Base-by-base conservation (phyloP, 2,329 filamentous ascomycete genomes). In the Neofusicoccum parvum region DNA sequence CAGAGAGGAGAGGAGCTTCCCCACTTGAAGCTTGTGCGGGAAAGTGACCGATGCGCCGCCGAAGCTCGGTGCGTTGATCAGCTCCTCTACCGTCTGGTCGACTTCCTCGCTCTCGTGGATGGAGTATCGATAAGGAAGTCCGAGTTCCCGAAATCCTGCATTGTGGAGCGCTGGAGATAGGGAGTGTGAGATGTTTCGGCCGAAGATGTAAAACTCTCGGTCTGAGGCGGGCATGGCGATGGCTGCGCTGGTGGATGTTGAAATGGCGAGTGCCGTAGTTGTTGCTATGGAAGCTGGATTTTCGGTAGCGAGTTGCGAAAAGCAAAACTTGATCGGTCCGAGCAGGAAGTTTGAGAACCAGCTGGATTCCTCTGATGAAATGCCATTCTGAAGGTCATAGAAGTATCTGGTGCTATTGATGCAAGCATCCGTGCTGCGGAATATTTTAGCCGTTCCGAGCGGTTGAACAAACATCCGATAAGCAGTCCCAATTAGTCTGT, bases 91-190 rank as follows among this genome's bases (percentile, higher is more conserved):
- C 0, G 86, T 86, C 5, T 20, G n/a, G 1, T 49, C 46, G 7
- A 49, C 20, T 27, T 17, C 46, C 17, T 82, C 78, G 6, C 87
- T 87, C 58, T 90, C 88, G 65, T 87, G 82, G 1, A 87, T 86
- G 15, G 81, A 78, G 72, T 92, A 92, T 9, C 82, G 76, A 70
- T 93, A 90, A 0, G 86, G 87, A 73, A 93, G 87, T 0, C 90
- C 90, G 69, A 87, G 87, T 23, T 83, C 85, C 60, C 83, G 80
- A 65, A 91, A 87, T 0, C 90, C 90, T 5, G 88, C 83, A 64
- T 88, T 91, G 74, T 93, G 90, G 89, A 93, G 92, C 5, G 88
- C 87, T 0, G 91, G 90, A 0, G 90, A 92, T 64, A 92, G 76
- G 72, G 88, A 92, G 78, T 91, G 91, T 54, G 83, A 86, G 10